These are phyloP conservation scores for Monosporozyma servazzii DNA, from an alignment of 805 yeast species.

Conservation along the genomic window DNA sequence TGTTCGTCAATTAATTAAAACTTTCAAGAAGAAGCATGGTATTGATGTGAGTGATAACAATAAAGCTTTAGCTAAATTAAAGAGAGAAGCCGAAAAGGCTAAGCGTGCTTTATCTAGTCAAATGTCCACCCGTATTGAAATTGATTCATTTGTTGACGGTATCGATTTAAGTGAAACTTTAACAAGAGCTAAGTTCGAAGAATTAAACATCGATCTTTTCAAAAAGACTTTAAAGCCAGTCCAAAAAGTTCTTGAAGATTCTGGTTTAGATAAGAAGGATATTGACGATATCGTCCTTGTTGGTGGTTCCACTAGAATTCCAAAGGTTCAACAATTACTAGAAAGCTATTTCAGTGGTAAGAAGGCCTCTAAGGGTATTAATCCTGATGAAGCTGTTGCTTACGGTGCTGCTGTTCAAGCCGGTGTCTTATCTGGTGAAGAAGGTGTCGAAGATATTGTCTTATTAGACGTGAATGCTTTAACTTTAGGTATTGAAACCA, in stretches of 20 bases:
- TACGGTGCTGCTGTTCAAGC: conserved; percentile 99
- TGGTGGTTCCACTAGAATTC: conserved; percentile 99
- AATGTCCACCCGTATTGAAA: conserved; percentile 92
- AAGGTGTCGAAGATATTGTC: conserved; percentile 83
- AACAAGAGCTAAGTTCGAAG: conserved; percentile 97
- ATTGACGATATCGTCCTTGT: conserved; percentile 92
- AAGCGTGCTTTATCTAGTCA: conserved; percentile 93
- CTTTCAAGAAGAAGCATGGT: conserved; percentile 85
- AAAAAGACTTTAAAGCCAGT: conserved; percentile 94
- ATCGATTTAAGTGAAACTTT: conserved; percentile 90
- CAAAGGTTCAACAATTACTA: conserved; percentile 90
- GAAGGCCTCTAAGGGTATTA: conserved; percentile 93
- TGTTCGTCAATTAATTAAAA: conserved; percentile 76
- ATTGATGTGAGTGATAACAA: conserved; percentile 74
- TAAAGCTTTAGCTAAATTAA: conserved; percentile 84
- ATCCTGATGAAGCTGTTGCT: conserved; percentile 99
- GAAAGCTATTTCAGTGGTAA: conserved; percentile 88
- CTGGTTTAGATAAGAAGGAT: conserved; percentile 78
- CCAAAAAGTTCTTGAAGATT: conserved; percentile 88
- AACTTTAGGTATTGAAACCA: conserved; percentile 91
- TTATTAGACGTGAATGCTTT: conserved; percentile 89
- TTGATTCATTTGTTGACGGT: conserved; percentile 91
- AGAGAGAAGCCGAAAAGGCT: conserved; percentile 97
- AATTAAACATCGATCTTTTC: conserved; percentile 84
- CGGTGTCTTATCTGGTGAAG: conserved; percentile 93